Evolutionary conservation across 2,329 filamentous ascomycete species (phyloP).

Genomic region (Trichocomaceae sp.): DNA sequence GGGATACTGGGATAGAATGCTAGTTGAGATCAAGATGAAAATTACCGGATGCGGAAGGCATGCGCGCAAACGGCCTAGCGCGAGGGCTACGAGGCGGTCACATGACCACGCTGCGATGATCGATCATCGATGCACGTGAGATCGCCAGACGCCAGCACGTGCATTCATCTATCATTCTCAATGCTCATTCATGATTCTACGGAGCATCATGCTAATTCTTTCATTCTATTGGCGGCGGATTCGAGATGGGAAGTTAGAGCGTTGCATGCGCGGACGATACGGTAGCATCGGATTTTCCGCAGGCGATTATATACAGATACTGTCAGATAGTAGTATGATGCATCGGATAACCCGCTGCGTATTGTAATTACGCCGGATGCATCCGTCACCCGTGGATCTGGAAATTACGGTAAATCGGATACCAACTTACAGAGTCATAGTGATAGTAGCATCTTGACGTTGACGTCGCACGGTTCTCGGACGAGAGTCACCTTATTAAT

Average conservation of each 20-base stretch:
- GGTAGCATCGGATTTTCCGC: no score
- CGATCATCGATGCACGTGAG: neutral
- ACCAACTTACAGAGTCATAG: no score
- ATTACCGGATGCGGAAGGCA: conserved; percentile 10
- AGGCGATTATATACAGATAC: no score
- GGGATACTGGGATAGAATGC: no score
- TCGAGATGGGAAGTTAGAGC: neutral
- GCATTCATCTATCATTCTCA: no score
- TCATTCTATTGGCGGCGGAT: neutral
- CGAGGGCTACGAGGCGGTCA: neutral
- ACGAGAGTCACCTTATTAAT: no score
- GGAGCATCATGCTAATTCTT: no score
- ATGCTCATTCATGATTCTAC: no score
- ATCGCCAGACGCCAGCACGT: no score
- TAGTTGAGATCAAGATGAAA: neutral
- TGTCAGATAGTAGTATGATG: no score
- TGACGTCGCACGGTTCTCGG: neutral
- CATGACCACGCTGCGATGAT: neutral
- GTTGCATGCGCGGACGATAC: neutral
- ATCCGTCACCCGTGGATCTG: neutral
- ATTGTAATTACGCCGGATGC: neutral
- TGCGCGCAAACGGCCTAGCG: conserved; percentile 6
- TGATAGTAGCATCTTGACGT: neutral
- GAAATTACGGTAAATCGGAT: neutral
- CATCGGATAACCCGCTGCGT: no score